Evolutionary conservation across 176 grass and related monocot species (phyloP).

Genomic region (Oryza officinalis): DNA sequence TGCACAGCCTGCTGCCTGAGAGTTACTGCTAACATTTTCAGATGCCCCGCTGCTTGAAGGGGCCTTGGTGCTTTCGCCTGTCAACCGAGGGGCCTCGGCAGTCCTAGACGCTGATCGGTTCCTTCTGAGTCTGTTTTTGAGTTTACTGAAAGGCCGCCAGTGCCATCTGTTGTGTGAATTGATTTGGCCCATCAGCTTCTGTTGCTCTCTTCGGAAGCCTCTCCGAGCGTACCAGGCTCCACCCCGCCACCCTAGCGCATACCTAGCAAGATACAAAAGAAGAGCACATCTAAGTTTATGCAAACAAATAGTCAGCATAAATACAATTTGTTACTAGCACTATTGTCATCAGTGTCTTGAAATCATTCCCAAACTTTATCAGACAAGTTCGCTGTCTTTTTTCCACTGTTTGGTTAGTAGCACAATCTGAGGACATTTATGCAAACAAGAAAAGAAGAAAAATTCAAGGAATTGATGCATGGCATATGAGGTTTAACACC

Average conservation of each 20-base stretch:
- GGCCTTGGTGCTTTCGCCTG: neutral
- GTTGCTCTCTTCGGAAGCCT: slow-evolving; percentile 66
- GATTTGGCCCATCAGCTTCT: slow-evolving; percentile 74
- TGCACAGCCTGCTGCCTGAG: slow-evolving; percentile 6
- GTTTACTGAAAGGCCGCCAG: slow-evolving; percentile 49
- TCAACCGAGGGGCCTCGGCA: neutral
- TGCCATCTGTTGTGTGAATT: slow-evolving; percentile 64
- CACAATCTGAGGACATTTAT: neutral
- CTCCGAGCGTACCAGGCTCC: slow-evolving; percentile 70
- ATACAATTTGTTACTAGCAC: neutral
- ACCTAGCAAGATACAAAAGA: slow-evolving; percentile 43
- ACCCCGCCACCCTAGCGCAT: slow-evolving; percentile 82
- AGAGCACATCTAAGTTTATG: neutral
- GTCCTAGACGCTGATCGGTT: slow-evolving; percentile 30
- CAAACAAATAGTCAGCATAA: neutral
- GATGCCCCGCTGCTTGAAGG: neutral
- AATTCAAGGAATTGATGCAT: neutral
- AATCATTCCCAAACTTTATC: neutral
- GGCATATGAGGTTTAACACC: neutral
- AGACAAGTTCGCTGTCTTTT: neutral
- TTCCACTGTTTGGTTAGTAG: neutral
- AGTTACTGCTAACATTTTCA: neutral
- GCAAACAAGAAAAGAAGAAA: neutral
- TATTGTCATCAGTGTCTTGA: neutral
- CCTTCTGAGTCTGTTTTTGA: slow-evolving; percentile 39